phyloP scores from a whole-genome alignment of 768 basidiomycete species.

The Gautieria morchelliformis region DNA sequence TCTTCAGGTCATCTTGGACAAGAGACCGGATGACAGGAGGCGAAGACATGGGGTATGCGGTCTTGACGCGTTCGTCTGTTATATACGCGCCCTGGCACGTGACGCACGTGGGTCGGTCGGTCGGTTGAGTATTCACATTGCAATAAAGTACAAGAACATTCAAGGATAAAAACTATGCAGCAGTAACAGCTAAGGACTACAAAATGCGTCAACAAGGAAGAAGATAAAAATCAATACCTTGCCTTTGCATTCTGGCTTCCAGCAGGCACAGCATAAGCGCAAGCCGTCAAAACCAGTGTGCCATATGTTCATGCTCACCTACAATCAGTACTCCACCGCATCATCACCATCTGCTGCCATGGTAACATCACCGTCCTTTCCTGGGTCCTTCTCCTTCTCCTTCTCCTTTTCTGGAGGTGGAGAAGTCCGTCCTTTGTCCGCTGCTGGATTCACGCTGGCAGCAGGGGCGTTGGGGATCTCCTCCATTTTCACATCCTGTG shows the following conservation, averaged over 20 bases:
- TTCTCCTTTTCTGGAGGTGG: not conserved
- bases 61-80: too few species aligned
- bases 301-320: not conserved
- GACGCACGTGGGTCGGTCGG: not conserved
- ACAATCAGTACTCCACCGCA: constrained; percentile 60
- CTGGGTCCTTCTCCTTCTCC: constrained; percentile 15
- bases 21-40: constrained; percentile 40
- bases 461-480: constrained; percentile 8
- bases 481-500: constrained; percentile 1
- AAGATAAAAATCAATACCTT: constrained; percentile 3
- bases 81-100: not conserved
- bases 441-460: not conserved
- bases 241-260: not conserved
- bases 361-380: constrained; percentile 26
- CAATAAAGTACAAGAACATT: not conserved
- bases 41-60: not conserved
- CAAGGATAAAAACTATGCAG: not conserved
- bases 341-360: constrained; percentile 70
- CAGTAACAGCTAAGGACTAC: not conserved
- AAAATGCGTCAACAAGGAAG: not conserved
- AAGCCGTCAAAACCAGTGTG: not conserved
- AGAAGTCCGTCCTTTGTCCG: not conserved
- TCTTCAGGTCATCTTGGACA: constrained; percentile 42
- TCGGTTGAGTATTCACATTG: not conserved
- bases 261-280: not conserved